Percentiles rank a stretch among this genome's conserved stretches.
phyloP scores from a whole-genome alignment of 139 green algal genomes.

The Coccomyxa sp. region DNA sequence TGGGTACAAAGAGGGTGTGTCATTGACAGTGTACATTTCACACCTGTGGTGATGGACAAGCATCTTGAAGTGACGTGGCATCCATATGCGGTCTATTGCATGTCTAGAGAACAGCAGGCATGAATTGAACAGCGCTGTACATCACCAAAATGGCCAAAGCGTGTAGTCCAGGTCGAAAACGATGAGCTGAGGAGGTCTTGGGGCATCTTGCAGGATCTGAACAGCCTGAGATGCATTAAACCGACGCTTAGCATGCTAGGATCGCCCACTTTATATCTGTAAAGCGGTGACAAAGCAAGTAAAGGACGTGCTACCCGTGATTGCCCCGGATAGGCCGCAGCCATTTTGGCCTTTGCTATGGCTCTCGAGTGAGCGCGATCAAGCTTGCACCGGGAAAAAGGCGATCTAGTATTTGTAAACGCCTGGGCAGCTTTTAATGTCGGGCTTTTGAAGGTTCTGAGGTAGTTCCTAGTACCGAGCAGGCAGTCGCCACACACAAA shows the following conservation, averaged over 20 bases:
- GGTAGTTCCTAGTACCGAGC: too few relatives aligned
- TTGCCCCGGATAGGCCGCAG: background rate
- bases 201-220: background rate
- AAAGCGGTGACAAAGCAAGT: too few relatives aligned
- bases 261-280: background rate
- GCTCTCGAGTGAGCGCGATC: background rate
- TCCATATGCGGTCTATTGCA: background rate
- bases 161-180: slow-evolving; percentile 26
- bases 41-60: slow-evolving; percentile 4
- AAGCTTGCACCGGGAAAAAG: too few relatives aligned
- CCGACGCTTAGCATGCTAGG: background rate
- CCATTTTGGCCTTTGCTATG: background rate
- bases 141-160: slow-evolving; percentile 22
- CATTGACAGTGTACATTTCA: slow-evolving; percentile 15
- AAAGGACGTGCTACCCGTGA: background rate
- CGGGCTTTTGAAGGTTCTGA: too few relatives aligned
- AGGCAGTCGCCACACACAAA: too few relatives aligned
- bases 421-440: too few relatives aligned
- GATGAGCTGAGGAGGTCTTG: slow-evolving; percentile 4
- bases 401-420: too few relatives aligned
- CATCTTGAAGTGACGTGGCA: background rate
- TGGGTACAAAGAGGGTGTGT: slow-evolving; percentile 15
- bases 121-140: background rate
- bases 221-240: background rate
- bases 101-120: too few relatives aligned